These are phyloP conservation scores for Casuarina equisetifolia DNA, from an alignment of 306 rosid genomes.

Conservation along the genomic window DNA sequence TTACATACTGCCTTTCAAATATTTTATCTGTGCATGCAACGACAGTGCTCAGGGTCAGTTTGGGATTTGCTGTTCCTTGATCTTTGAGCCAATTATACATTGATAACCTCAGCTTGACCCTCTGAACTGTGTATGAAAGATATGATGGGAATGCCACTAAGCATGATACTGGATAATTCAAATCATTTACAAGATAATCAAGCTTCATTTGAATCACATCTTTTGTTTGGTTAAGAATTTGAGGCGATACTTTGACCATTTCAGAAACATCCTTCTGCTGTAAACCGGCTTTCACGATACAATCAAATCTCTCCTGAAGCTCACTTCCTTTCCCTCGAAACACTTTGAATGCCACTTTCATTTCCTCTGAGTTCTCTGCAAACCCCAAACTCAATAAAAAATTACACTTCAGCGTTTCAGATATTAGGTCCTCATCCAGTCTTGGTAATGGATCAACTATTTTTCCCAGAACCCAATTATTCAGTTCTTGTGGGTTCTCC, in stretches of 20 bases:
- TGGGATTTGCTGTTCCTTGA: slow-evolving; percentile 37
- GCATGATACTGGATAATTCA: slow-evolving; percentile 61
- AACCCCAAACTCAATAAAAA: slow-evolving; percentile 66
- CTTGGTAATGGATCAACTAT: slow-evolving; percentile 41
- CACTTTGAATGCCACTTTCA: slow-evolving; percentile 43
- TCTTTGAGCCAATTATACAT: slow-evolving; percentile 75
- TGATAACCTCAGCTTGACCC: slow-evolving; percentile 60
- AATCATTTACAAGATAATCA: slow-evolving; percentile 46
- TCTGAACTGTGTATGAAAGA: slow-evolving; percentile 45
- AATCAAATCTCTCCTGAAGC: slow-evolving; percentile 78
- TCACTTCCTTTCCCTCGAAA: slow-evolving; percentile 75
- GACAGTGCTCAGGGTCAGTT: slow-evolving; percentile 66
- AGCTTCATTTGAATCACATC: slow-evolving; percentile 53
- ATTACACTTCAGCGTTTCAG: slow-evolving; percentile 38
- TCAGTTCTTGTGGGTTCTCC: slow-evolving; percentile 61
- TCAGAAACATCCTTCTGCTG: slow-evolving; percentile 42
- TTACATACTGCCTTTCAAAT: slow-evolving; percentile 47
- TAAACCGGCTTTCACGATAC: slow-evolving; percentile 68
- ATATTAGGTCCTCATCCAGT: slow-evolving; percentile 21
- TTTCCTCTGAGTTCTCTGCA: slow-evolving; percentile 43
- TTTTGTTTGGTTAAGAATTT: slow-evolving; percentile 63
- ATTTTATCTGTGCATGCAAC: slow-evolving; percentile 47
- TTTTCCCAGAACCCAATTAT: slow-evolving; percentile 60
- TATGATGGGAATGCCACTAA: slow-evolving; percentile 55
- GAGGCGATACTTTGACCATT: slow-evolving; percentile 60